Percentiles rank a stretch among this genome's conserved stretches.
Conservation (phyloP, 345 rosid genomes). For the Linum lewisii region DNA sequence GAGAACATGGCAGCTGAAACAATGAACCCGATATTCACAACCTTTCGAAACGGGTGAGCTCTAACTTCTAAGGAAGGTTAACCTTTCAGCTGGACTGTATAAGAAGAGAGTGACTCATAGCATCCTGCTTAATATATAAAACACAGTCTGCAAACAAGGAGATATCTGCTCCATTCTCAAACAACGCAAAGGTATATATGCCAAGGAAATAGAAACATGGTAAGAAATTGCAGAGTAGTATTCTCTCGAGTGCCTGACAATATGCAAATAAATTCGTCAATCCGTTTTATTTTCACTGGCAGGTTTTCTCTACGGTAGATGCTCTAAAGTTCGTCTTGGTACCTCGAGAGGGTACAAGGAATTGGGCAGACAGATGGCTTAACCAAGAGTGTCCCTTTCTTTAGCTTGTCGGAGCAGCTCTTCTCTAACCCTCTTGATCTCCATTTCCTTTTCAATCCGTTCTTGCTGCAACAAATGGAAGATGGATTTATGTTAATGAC, state of each 20-base stretch:
- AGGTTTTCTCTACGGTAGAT: background rate
- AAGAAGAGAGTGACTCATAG: too few species aligned
- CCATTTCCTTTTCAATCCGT: constrained; percentile 51
- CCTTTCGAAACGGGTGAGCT: too few species aligned
- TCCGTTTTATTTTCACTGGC: background rate
- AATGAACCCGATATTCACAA: too few species aligned
- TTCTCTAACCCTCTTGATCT: constrained; percentile 45
- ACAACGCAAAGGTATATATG: background rate
- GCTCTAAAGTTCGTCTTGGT: background rate
- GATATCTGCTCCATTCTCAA: background rate
- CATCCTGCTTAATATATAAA: too few species aligned
- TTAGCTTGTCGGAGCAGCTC: constrained; percentile 40
- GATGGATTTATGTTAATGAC: background rate
- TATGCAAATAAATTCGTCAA: background rate
- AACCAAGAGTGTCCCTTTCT: constrained; percentile 36
- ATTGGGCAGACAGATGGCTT: constrained; percentile 5
- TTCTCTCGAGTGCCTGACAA: background rate
- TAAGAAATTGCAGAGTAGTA: background rate
- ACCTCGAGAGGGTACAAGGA: background rate
- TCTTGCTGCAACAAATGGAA: constrained; percentile 31
- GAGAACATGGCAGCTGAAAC: background rate
- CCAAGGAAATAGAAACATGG: background rate
- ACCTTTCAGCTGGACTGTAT: too few species aligned
- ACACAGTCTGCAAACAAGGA: too few species aligned
- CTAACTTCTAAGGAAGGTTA: too few species aligned